Conservation (phyloP, 1,284 basidiomycete species). For the Sporisorium reilianum region DNA sequence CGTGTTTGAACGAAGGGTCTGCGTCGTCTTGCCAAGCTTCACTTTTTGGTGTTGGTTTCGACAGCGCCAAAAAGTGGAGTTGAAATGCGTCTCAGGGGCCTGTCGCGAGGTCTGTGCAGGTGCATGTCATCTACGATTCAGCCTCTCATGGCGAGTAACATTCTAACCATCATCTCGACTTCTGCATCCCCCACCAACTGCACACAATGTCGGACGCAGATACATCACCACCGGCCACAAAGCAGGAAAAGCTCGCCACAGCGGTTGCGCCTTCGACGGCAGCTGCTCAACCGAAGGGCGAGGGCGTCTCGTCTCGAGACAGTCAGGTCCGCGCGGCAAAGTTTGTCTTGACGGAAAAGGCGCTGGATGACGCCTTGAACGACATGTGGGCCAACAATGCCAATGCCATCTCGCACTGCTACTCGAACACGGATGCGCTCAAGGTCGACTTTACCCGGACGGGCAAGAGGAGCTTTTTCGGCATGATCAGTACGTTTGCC, state of each 20-base stretch:
- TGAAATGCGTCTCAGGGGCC: slow-evolving; percentile 13
- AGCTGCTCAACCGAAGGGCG: background rate
- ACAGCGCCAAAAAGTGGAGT: slow-evolving; percentile 14
- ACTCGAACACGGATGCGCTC: slow-evolving; percentile 77
- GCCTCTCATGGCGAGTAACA: no score
- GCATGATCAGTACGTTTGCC: slow-evolving; percentile 73
- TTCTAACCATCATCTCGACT: background rate
- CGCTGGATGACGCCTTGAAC: slow-evolving; percentile 73
- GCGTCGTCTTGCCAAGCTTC: no score
- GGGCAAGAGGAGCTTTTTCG: slow-evolving; percentile 89
- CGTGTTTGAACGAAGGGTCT: no score
- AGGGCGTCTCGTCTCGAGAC: slow-evolving; percentile 1
- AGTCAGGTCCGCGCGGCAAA: background rate
- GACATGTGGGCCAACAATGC: slow-evolving; percentile 94
- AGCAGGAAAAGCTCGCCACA: slow-evolving; percentile 19
- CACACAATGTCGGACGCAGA: slow-evolving; percentile 15
- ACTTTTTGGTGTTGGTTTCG: slow-evolving; percentile 1
- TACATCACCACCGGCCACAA: slow-evolving; percentile 16
- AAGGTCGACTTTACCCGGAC: slow-evolving; percentile 96
- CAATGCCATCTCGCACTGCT: slow-evolving; percentile 61
- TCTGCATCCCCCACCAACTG: background rate
- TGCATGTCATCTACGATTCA: slow-evolving; percentile 4
- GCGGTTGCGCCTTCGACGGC: slow-evolving; percentile 26
- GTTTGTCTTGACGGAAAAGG: slow-evolving; percentile 41
- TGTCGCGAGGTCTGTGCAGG: background rate